Conservation (phyloP, 352 stramenopile genomes). For the Pythium phragmitis region DNA sequence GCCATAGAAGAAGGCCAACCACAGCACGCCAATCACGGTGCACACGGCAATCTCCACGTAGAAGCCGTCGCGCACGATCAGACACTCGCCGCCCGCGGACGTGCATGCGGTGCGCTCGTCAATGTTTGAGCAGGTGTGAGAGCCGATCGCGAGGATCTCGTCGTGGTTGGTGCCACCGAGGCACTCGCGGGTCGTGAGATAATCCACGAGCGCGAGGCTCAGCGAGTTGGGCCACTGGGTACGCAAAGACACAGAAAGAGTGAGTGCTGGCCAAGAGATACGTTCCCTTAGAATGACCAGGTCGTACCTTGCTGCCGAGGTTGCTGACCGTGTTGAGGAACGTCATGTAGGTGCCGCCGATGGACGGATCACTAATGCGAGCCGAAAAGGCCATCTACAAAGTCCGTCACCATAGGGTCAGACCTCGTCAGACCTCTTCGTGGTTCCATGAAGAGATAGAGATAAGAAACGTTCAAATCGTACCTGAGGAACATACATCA, state of each 20-base stretch:
- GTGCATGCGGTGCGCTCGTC: constrained; percentile 62
- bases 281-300: too few relatives aligned
- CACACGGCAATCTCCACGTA: constrained; percentile 80
- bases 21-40: constrained; percentile 60
- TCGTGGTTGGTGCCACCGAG: constrained; percentile 67
- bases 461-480: neutral
- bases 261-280: neutral
- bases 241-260: constrained; percentile 3
- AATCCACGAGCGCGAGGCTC: constrained; percentile 79
- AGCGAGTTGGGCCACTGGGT: constrained; percentile 83
- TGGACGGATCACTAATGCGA: constrained; percentile 95
- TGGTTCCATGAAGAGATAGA: neutral
- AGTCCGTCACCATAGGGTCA: neutral
- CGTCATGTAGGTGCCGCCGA: constrained; percentile 99
- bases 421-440: neutral
- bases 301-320: constrained; percentile 90
- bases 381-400: constrained; percentile 99
- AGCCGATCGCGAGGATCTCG: constrained; percentile 71
- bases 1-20: constrained; percentile 68
- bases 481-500: constrained; percentile 90
- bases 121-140: constrained; percentile 73
- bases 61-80: constrained; percentile 80
- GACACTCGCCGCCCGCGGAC: constrained; percentile 60
- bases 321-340: constrained; percentile 99
- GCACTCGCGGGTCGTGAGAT: constrained; percentile 77